These are phyloP conservation scores for Vigna unguiculata DNA, from an alignment of 306 rosid species.

Conservation along the genomic window DNA sequence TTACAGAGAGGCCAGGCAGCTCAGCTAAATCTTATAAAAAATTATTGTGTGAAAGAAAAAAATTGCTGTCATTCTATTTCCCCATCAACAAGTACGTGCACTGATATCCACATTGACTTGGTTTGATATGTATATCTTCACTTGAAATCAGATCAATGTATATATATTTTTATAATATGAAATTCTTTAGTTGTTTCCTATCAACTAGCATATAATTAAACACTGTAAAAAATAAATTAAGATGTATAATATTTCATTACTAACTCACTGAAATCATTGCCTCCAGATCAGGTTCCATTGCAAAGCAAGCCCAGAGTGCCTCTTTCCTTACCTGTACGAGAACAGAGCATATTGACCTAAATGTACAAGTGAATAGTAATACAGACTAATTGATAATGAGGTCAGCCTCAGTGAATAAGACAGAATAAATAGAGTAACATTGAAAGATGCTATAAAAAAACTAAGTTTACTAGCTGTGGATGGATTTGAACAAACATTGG, in stretches of 20 bases:
- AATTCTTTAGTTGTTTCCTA: conserved; percentile 36
- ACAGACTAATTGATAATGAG: conserved; percentile 34
- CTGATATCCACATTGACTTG: conserved; percentile 28
- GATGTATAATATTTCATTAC: conserved; percentile 34
- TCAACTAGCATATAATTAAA: conserved; percentile 12
- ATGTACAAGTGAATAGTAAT: conserved; percentile 35
- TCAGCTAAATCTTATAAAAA: conserved; percentile 1
- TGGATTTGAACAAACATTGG: neutral
- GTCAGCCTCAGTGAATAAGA: conserved; percentile 21
- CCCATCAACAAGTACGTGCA: neutral
- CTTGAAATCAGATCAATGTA: conserved; percentile 14
- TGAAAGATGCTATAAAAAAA: conserved; percentile 17
- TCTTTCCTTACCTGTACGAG: conserved; percentile 82
- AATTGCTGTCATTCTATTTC: conserved; percentile 23
- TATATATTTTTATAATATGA: neutral
- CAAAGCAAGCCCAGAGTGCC: conserved; percentile 96
- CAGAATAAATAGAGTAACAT: conserved; percentile 17
- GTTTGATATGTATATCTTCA: conserved; percentile 19
- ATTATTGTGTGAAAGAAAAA: neutral
- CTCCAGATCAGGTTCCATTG: conserved; percentile 79
- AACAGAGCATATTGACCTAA: conserved; percentile 44
- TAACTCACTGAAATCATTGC: conserved; percentile 84
- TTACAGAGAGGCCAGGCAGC: conserved; percentile 28
- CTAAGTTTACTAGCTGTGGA: conserved; percentile 16
- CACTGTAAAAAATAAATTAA: conserved; percentile 16